Base-by-base conservation (phyloP, 345 rosid species). In the Linum tenue region DNA sequence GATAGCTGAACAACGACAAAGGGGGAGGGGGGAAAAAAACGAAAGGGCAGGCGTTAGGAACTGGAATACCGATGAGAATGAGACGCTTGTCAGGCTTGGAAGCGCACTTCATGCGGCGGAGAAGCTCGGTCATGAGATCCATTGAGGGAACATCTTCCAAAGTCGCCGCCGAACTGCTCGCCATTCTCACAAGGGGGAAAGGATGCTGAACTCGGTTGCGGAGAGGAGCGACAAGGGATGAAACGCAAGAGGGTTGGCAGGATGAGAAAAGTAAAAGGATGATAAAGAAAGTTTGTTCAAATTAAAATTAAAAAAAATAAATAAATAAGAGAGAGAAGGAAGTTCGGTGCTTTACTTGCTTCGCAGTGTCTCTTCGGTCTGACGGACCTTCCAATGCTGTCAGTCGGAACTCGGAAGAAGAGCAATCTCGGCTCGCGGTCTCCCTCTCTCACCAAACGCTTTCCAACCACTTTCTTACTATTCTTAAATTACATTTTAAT, bases 81-180 rank as follows among this genome's bases (percentile, higher is more conserved):
- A 92, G 91, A 70, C 96, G 97, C 73, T 88, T 90, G 70, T 92
- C 96, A 43, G 98, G 94, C 55, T 86, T 88, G 70, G 94, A 17
- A 63, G 96, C 77, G 75, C 98, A 92, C 67, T 80, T 86, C 91
- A 92, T 76, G 64, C 98, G 97, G 64, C 94, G 98, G 70, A 92
- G 96, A 68, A 92, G 91, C 83, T 92, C 97, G 36, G 78, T 76
- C 94, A 85, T 88, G 75, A 92, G 94, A 80, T 87, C 78, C 41
- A 82, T 79, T 2, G 96, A 83, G 11, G 86, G 86, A 44, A 90
- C 83, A 71, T 92, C 96, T 77, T 92, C 98, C 80, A 92, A 69
- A 76, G 78, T 86, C 10, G 68, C 69, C 5, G 82, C 64, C 5
- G 82, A 69, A 71, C 63, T 67, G 55, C 63, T 75, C 67, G 88